Conservation (phyloP, 2,329 filamentous ascomycete genomes). For the Trichoderma lentiforme region DNA sequence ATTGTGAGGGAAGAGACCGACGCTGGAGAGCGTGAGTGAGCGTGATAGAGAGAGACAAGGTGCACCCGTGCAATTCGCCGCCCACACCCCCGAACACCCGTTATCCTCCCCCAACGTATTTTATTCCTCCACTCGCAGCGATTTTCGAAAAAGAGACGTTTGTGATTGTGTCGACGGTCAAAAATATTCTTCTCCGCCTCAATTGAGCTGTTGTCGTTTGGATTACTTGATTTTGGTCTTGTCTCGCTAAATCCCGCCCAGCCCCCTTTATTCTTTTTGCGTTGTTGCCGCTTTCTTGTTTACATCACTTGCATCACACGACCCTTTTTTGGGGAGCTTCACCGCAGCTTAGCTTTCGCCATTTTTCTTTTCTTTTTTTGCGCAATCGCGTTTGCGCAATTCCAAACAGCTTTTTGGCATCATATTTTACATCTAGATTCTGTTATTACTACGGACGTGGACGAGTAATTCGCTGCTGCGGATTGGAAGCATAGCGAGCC, state of each 20-base stretch:
- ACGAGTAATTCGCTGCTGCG: neutral
- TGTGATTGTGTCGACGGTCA: neutral
- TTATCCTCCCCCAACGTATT: neutral
- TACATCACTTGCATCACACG: conserved; percentile 11
- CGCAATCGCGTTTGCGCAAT: neutral
- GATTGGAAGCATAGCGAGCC: neutral
- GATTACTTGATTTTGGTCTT: neutral
- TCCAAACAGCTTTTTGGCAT: neutral
- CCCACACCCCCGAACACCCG: neutral
- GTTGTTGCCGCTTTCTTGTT: neutral
- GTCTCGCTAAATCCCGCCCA: neutral
- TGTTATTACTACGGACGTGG: neutral
- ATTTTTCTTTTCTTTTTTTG: neutral
- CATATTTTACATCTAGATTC: neutral
- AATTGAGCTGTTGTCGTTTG: neutral
- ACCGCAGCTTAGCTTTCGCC: conserved; percentile 5
- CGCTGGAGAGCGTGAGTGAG: neutral
- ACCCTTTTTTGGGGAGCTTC: conserved; percentile 12
- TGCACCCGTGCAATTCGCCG: neutral
- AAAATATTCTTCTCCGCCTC: neutral
- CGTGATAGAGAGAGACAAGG: neutral
- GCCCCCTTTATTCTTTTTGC: neutral
- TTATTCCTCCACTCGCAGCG: neutral
- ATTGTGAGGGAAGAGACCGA: neutral
- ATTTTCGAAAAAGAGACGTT: neutral